Conservation (phyloP, 306 rosid species). For the Lotus japonicus region DNA sequence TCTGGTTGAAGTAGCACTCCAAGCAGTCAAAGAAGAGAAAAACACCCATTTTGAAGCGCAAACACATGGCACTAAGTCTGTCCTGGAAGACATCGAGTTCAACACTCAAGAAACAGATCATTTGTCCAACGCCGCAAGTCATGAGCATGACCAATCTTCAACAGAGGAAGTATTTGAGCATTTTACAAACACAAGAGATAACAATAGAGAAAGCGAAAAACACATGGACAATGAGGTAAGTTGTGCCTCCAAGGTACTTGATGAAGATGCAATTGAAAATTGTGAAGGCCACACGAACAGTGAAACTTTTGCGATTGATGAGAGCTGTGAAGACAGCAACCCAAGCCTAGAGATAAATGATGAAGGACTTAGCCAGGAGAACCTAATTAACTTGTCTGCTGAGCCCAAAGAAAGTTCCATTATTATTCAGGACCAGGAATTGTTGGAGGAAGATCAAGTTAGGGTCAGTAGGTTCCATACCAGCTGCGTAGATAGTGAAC, state of each 20-base stretch:
- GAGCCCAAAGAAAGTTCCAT: conserved; percentile 1
- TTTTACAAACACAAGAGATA: conserved; percentile 19
- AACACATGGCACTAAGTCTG: conserved; percentile 6
- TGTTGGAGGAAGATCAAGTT: conserved; percentile 20
- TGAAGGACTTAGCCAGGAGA: conserved; percentile 2
- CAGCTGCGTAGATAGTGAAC: conserved; percentile 19
- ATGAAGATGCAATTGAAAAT: conserved; percentile 15
- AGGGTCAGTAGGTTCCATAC: neutral
- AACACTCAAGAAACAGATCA: conserved; percentile 25
- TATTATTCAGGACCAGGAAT: neutral
- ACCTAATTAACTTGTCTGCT: neutral
- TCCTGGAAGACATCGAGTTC: conserved; percentile 15
- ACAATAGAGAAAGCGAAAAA: conserved; percentile 23
- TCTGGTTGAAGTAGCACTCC: conserved; percentile 11
- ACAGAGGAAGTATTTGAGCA: conserved; percentile 29
- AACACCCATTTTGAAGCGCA: conserved; percentile 23
- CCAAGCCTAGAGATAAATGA: conserved; percentile 3
- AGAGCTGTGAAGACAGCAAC: conserved; percentile 6
- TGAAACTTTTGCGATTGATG: conserved; percentile 5
- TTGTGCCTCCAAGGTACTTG: neutral
- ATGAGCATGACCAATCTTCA: conserved; percentile 35
- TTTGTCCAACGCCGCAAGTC: conserved; percentile 10
- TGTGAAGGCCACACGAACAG: conserved; percentile 8
- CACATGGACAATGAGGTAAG: conserved; percentile 8
- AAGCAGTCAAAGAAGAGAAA: conserved; percentile 13